Evolutionary conservation across 164 flowering plant species (phyloP).

Genomic region (Macadamia tetraphylla): DNA sequence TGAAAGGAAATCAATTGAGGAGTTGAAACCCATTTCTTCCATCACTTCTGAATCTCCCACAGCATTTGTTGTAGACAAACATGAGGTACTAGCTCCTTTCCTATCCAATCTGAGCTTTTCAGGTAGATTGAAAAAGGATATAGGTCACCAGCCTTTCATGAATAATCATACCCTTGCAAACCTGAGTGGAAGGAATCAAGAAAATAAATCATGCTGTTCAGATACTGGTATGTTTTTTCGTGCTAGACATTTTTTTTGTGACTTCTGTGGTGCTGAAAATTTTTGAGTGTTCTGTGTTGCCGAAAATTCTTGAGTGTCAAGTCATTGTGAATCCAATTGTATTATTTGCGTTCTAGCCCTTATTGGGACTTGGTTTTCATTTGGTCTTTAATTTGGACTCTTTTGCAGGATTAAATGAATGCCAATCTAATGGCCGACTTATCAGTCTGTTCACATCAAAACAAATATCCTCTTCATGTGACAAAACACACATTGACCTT

Average conservation of each 20-base stretch:
- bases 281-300: not conserved
- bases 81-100: slow-evolving; percentile 11
- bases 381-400: not conserved
- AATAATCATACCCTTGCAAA: slow-evolving; percentile 7
- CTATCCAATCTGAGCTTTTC: slow-evolving; percentile 9
- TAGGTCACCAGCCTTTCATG: slow-evolving; percentile 4
- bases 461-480: slow-evolving; percentile 8
- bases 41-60: slow-evolving; percentile 8
- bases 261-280: too few relatives aligned
- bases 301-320: not conserved
- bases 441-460: slow-evolving; percentile 4
- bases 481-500: slow-evolving; percentile 26
- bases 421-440: not conserved
- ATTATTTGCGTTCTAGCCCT: too few relatives aligned
- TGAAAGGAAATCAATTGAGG: slow-evolving; percentile 11
- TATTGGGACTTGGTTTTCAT: too few relatives aligned
- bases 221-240: slow-evolving; percentile 12
- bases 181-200: slow-evolving; percentile 5
- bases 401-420: slow-evolving; percentile 24
- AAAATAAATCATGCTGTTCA: slow-evolving; percentile 3
- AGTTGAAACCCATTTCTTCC: slow-evolving; percentile 1
- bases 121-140: slow-evolving; percentile 8
- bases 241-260: not conserved
- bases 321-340: too few relatives aligned
- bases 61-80: slow-evolving; percentile 11